Conservation (phyloP, 257 asterid genomes). For the Cinchona pubescens region DNA sequence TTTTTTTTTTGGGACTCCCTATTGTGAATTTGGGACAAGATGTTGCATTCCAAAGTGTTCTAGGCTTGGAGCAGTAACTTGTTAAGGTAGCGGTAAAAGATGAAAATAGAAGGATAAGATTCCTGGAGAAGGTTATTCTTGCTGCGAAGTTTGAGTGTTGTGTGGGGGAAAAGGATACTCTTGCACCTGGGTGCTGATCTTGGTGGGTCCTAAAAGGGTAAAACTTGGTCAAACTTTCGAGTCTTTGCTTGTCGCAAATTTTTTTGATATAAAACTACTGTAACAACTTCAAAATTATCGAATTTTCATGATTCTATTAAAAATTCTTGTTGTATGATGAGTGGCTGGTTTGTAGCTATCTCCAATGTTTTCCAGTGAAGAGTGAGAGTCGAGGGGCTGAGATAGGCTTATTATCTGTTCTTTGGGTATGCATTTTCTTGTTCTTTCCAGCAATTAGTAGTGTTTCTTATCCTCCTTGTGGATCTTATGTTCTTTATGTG, state of each 20-base stretch:
- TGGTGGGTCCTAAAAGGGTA: slow-evolving; percentile 9
- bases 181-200: background rate
- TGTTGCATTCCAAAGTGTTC: background rate
- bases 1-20: background rate
- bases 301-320: background rate
- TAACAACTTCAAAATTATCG: background rate
- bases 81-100: slow-evolving; percentile 1
- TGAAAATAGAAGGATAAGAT: slow-evolving; percentile 4
- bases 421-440: slow-evolving; percentile 17
- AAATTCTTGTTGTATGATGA: background rate
- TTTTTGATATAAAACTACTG: background rate
- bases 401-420: background rate
- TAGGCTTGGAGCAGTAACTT: slow-evolving; percentile 5
- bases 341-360: background rate
- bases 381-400: background rate
- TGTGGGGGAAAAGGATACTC: slow-evolving; percentile 11
- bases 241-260: background rate
- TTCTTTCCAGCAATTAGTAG: background rate
- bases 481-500: background rate
- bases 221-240: slow-evolving; percentile 1
- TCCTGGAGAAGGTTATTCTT: slow-evolving; percentile 22
- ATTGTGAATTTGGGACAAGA: background rate
- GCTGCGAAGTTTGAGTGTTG: slow-evolving; percentile 1
- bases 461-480: slow-evolving; percentile 4
- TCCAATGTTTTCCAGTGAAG: background rate